These are phyloP conservation scores for Metschnikowia borealis DNA, from an alignment of 805 yeast species.

Conservation along the genomic window DNA sequence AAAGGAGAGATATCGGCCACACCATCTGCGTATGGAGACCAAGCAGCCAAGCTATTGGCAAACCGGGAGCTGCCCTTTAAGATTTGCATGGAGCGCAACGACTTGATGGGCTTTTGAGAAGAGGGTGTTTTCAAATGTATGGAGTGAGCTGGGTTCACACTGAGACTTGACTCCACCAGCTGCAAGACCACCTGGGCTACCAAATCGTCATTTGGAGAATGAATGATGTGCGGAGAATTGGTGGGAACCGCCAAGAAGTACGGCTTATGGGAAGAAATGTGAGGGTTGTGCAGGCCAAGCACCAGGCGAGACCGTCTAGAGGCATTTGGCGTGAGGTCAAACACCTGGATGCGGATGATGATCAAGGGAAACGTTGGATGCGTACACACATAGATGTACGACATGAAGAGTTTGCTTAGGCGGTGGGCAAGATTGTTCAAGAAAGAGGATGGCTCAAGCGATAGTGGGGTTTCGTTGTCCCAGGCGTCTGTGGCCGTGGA, in stretches of 20 bases:
- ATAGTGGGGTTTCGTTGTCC: slow-evolving; percentile 26
- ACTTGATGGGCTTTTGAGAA: slow-evolving; percentile 34
- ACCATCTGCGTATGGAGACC: slow-evolving; percentile 72
- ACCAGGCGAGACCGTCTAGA: neutral
- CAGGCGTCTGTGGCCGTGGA: slow-evolving; percentile 41
- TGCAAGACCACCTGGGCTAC: slow-evolving; percentile 56
- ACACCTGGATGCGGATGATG: slow-evolving; percentile 63
- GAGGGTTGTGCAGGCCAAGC: slow-evolving; percentile 25
- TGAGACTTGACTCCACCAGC: slow-evolving; percentile 51
- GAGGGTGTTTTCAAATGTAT: slow-evolving; percentile 34
- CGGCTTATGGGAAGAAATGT: slow-evolving; percentile 53
- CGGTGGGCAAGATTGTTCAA: slow-evolving; percentile 45
- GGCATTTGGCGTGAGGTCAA: slow-evolving; percentile 39
- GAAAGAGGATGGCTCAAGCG: slow-evolving; percentile 50
- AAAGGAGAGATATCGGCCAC: slow-evolving; percentile 64
- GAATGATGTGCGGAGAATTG: slow-evolving; percentile 64
- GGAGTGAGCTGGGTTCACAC: slow-evolving; percentile 42
- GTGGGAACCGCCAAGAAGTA: slow-evolving; percentile 63
- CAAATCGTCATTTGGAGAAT: slow-evolving; percentile 41
- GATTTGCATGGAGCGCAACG: slow-evolving; percentile 54
- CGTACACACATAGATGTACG: slow-evolving; percentile 62
- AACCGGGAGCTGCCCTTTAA: slow-evolving; percentile 61
- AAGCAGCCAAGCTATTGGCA: slow-evolving; percentile 60
- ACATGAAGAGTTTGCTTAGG: slow-evolving; percentile 49
- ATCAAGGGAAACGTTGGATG: slow-evolving; percentile 62